Evolutionary conservation across 2,329 filamentous ascomycete genomes (phyloP), one percentile per base, ranked within the genome.

Genomic region (Cordyceps cicadae): DNA sequence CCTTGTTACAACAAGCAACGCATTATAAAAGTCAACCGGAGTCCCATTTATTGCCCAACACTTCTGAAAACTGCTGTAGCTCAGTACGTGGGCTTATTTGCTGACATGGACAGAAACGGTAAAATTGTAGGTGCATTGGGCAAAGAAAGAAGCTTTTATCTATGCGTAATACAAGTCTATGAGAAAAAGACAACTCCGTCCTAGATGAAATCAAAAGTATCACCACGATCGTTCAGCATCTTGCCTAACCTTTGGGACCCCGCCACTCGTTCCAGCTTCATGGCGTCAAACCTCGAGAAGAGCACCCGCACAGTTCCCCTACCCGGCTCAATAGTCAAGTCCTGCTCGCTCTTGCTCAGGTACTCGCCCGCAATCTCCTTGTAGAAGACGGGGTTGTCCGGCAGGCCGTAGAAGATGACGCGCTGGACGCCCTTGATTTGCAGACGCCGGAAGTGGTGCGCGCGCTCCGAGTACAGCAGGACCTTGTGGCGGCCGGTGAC

Each of bases 371-470:
- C 83, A 59, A 93, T 79, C 76, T 95, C 91, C 45, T 81, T 80
- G 71, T 93, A 95, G 67, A 94, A 93, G 21, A 83, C 71, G 29
- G 89, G 88, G 70, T 97, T 96, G 67, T 97, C 93, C 0, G 94
- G 94, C 37, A 97, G 73, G 1, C 87, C 89, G 71, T 97, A 97
- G 79, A 96, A 88, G 56, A 97, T 81, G n/a, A 97, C 83, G 46
- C 87, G 81, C 72, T 87, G 87, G 15, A 94, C 91, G 24, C 94
- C 94, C 41, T 85, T 83, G 59, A 99, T 81, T 66, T 84, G 83
- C 70, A 94, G 92, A n/a, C 94, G 83, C 54, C 91, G 86, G 79
- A 97, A 97, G 74, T 99, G 94, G 74, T 99, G 94, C n/a, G 92
- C 90, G 62, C 94, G 87, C 72, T 96, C 93, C 2, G 92, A 95